Conservation (phyloP, 345 rosid species). For the Aquilaria yunnanensis region DNA sequence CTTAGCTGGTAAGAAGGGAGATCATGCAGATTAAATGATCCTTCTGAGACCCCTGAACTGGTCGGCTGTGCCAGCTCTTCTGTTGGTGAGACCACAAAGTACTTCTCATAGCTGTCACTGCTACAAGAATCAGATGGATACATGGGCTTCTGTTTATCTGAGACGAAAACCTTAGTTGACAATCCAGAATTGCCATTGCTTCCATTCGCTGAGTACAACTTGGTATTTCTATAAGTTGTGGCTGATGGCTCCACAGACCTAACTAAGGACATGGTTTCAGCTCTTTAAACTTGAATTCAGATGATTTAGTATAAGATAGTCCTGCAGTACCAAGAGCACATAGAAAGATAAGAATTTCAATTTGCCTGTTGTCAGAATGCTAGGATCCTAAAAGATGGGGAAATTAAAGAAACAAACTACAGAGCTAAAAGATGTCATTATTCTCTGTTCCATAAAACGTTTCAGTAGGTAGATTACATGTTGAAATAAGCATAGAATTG, state of each 20-base stretch:
- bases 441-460: background rate
- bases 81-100: conserved; percentile 64
- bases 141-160: conserved; percentile 47
- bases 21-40: conserved; percentile 36
- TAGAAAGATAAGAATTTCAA: background rate
- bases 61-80: conserved; percentile 50
- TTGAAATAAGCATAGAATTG: too few relatives aligned
- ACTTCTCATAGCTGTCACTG: conserved; percentile 73
- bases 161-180: conserved; percentile 35
- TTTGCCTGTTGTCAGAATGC: conserved; percentile 2
- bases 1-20: conserved; percentile 41
- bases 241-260: conserved; percentile 57
- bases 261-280: conserved; percentile 52
- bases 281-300: conserved; percentile 15
- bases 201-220: conserved; percentile 50
- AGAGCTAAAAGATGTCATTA: conserved; percentile 1
- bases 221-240: conserved; percentile 42
- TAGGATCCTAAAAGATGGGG: background rate
- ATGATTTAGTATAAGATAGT: conserved; percentile 8
- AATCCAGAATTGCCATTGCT: conserved; percentile 32
- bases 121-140: conserved; percentile 53
- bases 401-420: background rate
- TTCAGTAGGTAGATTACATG: too few relatives aligned
- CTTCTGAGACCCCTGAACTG: conserved; percentile 47
- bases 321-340: conserved; percentile 21